Percentiles rank a stretch among this genome's conserved stretches.
phyloP scores from a whole-genome alignment of 2,329 filamentous ascomycete genomes.

The Epicoccum sorghinum region DNA sequence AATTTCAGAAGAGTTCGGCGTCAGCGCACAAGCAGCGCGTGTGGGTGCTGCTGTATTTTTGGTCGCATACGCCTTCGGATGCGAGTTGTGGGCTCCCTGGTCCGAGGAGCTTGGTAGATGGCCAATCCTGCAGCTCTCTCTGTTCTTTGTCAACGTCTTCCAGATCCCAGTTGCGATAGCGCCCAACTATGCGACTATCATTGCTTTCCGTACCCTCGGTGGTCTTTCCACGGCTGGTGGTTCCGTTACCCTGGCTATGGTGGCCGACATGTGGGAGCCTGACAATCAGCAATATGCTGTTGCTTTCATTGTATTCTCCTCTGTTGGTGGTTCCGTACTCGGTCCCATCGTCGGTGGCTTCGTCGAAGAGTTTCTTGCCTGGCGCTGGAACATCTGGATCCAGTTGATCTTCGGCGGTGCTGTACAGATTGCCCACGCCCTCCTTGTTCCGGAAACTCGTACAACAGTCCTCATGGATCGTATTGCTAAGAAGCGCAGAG shows the following conservation, averaged over 20 bases:
- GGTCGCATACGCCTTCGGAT: conserved; percentile 81
- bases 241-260: conserved; percentile 68
- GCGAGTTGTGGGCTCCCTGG: conserved; percentile 88
- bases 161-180: conserved; percentile 70
- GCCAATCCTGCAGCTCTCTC: conserved; percentile 73
- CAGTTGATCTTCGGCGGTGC: conserved; percentile 79
- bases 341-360: conserved; percentile 82
- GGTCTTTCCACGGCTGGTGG: conserved; percentile 63
- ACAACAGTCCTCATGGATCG: conserved; percentile 77
- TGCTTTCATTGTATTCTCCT: conserved; percentile 71
- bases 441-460: conserved; percentile 78
- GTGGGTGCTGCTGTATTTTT: conserved; percentile 80
- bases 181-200: conserved; percentile 72
- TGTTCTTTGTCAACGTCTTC: conserved; percentile 79
- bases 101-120: conserved; percentile 81
- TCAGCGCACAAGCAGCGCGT: conserved; percentile 72
- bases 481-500: conserved; percentile 76
- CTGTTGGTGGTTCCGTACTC: conserved; percentile 76
- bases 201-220: conserved; percentile 63
- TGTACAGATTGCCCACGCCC: conserved; percentile 70
- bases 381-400: conserved; percentile 85
- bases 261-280: conserved; percentile 64
- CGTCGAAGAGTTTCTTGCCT: conserved; percentile 69
- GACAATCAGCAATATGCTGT: conserved; percentile 19
- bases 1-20: conserved; percentile 67